Evolutionary conservation across 805 yeast genomes (phyloP), one percentile per base, ranked within the genome.

Genomic region (Cyberlindnera amylophila): DNA sequence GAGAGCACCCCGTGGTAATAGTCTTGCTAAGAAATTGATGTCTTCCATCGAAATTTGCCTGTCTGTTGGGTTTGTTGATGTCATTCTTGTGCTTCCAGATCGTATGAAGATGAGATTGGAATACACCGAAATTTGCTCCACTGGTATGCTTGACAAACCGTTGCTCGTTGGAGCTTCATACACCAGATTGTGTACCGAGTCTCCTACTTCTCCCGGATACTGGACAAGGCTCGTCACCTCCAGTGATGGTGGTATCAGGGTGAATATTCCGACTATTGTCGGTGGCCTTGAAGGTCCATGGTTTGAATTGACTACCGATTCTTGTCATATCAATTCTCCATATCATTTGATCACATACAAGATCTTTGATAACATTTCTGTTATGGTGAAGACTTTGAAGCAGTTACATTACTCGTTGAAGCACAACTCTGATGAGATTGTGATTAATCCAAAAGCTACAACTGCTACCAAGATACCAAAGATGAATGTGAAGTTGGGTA

Each of bases 361-460:
- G 18, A 73, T 90, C n/a, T 78, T 90, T 54, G 96, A 90, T 54
- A 85, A 85, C 53, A 65, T 85, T 13, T 73, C 86, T 15, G 79
- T 88, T 0, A 64, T 81, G 32, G 70, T 71, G 39, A 90, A 90
- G 58, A 73, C 87, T 0, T 58, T 81, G 11, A 75, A 74, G 46
- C 95, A 87, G 50, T 66, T 82, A 47, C 56, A 63, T 21, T 68
- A 69, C 42, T 75, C 81, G 15, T 67, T 83, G 47, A 62, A 64
- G 27, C 63, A 65, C 11, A 68, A 72, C 34, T 58, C 65, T 17
- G 57, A 62, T 33, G 64, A 69, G 34, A 44, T 63, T 18, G 59
- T 66, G 6, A 67, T 71, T 11, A 51, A 54, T 35, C 78, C 77
- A 14, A 46, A 71, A 36, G 49, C 62, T 2, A 64, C 58, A 14